Base-by-base conservation (phyloP, 768 basidiomycete genomes). In the Xerocomellus amylosporus region DNA sequence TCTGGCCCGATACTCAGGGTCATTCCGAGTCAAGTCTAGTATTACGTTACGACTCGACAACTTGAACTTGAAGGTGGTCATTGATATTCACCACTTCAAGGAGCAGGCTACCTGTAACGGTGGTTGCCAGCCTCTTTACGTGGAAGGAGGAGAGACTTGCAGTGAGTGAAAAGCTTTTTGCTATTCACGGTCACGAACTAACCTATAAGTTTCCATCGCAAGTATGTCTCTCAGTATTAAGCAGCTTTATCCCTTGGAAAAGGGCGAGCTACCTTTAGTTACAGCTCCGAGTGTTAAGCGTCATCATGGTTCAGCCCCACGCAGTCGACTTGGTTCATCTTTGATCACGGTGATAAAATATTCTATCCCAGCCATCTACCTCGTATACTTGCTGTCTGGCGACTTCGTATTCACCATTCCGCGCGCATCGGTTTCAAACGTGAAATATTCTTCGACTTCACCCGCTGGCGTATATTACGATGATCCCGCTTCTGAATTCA, bases 401-500 rank as follows among this genome's bases (percentile, higher is more conserved):
- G 40, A 48, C 48, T 44, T 45, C 12, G 36, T 33, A 38, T 46
- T 41, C n/a, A 46, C 41, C n/a, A 24, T 42, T 39, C 40, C 43
- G 6, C 51, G 14, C 46, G 24, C 47, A 15, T 38, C 51, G 14
- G 46, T 15, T 33, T 13, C 17, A 7, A 20, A 39, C 26, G 34
- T n/a, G 24, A 46, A 55, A 24, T 30, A 58, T 15, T 41, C 51
- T 52, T 36, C 54, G 15, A 28, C 36, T 28, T 59, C 53, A 34
- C 41, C 54, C 17, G 46, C 50, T 19, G 39, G 54, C 42, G 38
- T 46, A 26, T 39, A 58, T 34, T 20, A 49, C 17, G 69, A 71
- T 40, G 68, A 76, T 43, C 75, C 75, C 7, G 74, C 75, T 28
- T 71, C 70, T 40, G 70, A 73, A 22, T 79, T 80, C 75, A 72